These are phyloP conservation scores for Phytophthora ramorum DNA, from an alignment of 352 stramenopile species.

Conservation along the genomic window DNA sequence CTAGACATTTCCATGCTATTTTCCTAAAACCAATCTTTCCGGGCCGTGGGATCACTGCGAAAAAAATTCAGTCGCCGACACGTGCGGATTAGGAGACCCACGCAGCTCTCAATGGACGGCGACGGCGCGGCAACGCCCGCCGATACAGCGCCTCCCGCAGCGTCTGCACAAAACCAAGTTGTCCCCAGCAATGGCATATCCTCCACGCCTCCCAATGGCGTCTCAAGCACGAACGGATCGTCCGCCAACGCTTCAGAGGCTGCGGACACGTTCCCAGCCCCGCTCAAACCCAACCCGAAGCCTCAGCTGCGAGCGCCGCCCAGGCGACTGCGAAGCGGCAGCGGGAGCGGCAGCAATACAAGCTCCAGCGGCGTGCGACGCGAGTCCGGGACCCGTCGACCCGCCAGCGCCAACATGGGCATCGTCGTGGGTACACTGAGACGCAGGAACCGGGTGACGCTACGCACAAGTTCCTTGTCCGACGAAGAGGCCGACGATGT, in stretches of 20 bases:
- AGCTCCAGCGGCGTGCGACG: slow-evolving; percentile 18
- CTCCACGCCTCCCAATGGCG: slow-evolving; percentile 6
- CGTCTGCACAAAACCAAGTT: not conserved
- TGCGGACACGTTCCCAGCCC: slow-evolving; percentile 10
- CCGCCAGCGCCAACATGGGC: slow-evolving; percentile 41
- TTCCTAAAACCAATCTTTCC: not conserved
- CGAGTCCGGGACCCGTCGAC: slow-evolving; percentile 29
- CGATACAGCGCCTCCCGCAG: slow-evolving; percentile 4
- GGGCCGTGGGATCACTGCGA: not conserved
- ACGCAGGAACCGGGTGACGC: slow-evolving; percentile 39
- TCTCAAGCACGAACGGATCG: slow-evolving; percentile 3
- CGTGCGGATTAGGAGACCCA: slow-evolving; percentile 3
- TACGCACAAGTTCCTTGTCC: slow-evolving; percentile 37
- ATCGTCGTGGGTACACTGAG: slow-evolving; percentile 51
- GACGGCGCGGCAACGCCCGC: slow-evolving; percentile 9
- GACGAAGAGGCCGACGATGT: slow-evolving; percentile 41
- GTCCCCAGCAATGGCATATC: not conserved
- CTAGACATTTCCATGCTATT: too few relatives aligned
- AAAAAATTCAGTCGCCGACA: slow-evolving; percentile 28
- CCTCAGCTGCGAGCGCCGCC: slow-evolving; percentile 35
- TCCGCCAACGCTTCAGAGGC: not conserved
- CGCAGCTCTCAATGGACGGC: slow-evolving; percentile 20
- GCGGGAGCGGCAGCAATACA: slow-evolving; percentile 55
- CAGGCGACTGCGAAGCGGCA: slow-evolving; percentile 58
- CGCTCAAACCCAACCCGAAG: slow-evolving; percentile 27